Evolutionary conservation across 169 alveolate genomes (phyloP).

Genomic region (Toxoplasma gondii): DNA sequence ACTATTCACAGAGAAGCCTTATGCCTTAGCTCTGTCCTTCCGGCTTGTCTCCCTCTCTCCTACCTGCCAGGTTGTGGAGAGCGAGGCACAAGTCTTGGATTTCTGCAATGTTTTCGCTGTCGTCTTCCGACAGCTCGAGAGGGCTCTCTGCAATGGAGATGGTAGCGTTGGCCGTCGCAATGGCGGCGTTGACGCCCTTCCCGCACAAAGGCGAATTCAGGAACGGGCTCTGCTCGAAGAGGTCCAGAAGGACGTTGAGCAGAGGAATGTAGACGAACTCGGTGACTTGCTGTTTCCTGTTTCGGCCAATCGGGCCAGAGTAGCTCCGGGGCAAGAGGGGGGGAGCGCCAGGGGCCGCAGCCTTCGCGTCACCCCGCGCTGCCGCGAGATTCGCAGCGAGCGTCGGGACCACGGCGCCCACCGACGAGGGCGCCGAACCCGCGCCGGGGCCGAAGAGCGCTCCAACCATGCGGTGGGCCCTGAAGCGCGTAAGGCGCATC

Average conservation of each 20-base stretch:
- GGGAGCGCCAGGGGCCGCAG: not conserved
- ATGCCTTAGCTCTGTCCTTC: too few species aligned
- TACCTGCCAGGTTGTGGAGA: constrained; percentile 20
- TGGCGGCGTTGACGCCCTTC: not conserved
- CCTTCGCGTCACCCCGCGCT: not conserved
- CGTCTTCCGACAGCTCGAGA: not conserved
- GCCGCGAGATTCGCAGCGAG: not conserved
- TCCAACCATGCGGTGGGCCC: constrained; percentile 43
- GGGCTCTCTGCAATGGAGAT: not conserved
- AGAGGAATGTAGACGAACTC: constrained; percentile 37
- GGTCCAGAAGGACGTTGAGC: constrained; percentile 53
- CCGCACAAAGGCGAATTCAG: not conserved
- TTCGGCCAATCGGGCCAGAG: constrained; percentile 23
- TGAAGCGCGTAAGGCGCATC: constrained; percentile 45
- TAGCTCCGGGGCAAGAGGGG: not conserved
- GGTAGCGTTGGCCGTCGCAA: not conserved
- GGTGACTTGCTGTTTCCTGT: constrained; percentile 13
- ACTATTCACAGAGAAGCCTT: too few species aligned
- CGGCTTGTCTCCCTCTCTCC: not conserved
- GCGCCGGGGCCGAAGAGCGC: constrained; percentile 43
- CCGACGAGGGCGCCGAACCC: not conserved
- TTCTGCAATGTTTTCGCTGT: not conserved
- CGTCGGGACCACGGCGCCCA: not conserved
- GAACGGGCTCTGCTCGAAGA: constrained; percentile 36
- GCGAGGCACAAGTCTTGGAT: constrained; percentile 14